A percentile compares a stretch with the other conserved stretches of the same genome.
Evolutionary conservation across 2,329 filamentous ascomycete genomes (phyloP).

Genomic region (Colletotrichum tropicicola): DNA sequence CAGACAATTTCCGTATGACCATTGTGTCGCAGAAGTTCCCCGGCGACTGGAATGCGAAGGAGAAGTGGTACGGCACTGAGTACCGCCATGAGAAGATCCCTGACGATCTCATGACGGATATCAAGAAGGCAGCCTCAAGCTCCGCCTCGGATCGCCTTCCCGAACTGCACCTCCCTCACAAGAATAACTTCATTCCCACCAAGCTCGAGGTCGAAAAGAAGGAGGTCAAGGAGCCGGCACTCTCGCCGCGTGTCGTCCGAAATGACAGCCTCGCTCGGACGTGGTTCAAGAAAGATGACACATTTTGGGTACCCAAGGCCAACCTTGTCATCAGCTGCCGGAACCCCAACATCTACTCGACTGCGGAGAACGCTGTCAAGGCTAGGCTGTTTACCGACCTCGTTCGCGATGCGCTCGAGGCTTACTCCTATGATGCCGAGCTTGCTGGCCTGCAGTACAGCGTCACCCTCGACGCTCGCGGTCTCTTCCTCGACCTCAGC

Average conservation of each 20-base stretch:
- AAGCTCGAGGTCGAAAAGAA: slow-evolving; percentile 95
- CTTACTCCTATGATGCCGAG: slow-evolving; percentile 96
- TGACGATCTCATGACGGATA: slow-evolving; percentile 74
- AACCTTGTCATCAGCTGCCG: slow-evolving; percentile 84
- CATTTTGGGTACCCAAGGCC: slow-evolving; percentile 97
- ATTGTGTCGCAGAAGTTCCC: slow-evolving; percentile 86
- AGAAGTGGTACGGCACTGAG: slow-evolving; percentile 98
- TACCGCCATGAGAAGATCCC: slow-evolving; percentile 87
- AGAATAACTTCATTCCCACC: slow-evolving; percentile 95
- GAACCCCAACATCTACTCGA: slow-evolving; percentile 81
- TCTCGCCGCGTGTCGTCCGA: slow-evolving; percentile 82
- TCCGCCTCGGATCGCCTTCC: slow-evolving; percentile 67
- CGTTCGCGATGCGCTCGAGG: slow-evolving; percentile 86
- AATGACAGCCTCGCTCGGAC: slow-evolving; percentile 83
- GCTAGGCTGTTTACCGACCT: slow-evolving; percentile 84
- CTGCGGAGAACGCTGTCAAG: slow-evolving; percentile 81
- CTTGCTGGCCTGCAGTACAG: slow-evolving; percentile 88
- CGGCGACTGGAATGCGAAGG: slow-evolving; percentile 85
- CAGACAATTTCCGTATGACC: slow-evolving; percentile 89
- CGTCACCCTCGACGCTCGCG: slow-evolving; percentile 76
- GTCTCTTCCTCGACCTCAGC: slow-evolving; percentile 80
- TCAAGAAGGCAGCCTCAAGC: slow-evolving; percentile 70
- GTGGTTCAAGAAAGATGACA: slow-evolving; percentile 99
- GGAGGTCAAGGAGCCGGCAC: slow-evolving; percentile 78
- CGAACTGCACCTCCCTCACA: slow-evolving; percentile 86